Percentiles rank a stretch among this genome's conserved stretches.
Evolutionary conservation across 2,329 filamentous ascomycete genomes (phyloP).

Genomic region (Teratosphaeria viscida): DNA sequence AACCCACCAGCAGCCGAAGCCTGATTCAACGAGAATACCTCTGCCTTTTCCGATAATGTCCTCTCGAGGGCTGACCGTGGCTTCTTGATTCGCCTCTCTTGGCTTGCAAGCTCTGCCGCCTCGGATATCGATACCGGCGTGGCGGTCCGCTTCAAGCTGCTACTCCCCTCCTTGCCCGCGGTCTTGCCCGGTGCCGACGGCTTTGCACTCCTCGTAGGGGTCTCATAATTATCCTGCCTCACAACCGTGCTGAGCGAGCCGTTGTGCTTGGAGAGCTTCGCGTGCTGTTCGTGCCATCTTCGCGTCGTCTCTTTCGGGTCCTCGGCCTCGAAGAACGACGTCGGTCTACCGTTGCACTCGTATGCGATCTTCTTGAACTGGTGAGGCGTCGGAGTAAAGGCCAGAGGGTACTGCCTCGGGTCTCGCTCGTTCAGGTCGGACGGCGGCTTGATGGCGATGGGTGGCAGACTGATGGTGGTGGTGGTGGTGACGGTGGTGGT

Average conservation of each 20-base stretch:
- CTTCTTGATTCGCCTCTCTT: slow-evolving; percentile 42
- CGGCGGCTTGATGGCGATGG: slow-evolving; percentile 67
- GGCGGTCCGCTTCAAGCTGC: slow-evolving; percentile 34
- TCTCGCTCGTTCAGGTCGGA: slow-evolving; percentile 63
- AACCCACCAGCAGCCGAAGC: slow-evolving; percentile 10
- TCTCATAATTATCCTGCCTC: slow-evolving; percentile 15
- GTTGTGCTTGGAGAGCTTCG: slow-evolving; percentile 17
- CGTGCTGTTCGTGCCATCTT: slow-evolving; percentile 27
- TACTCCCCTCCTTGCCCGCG: slow-evolving; percentile 19
- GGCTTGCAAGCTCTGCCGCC: slow-evolving; percentile 39
- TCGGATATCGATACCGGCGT: slow-evolving; percentile 46
- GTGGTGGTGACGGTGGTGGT: slow-evolving; percentile 85
- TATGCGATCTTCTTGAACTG: slow-evolving; percentile 70
- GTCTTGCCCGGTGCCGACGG: slow-evolving; percentile 9
- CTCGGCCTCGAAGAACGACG: slow-evolving; percentile 54
- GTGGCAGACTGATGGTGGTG: slow-evolving; percentile 70
- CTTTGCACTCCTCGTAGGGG: slow-evolving; percentile 10
- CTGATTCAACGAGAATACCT: slow-evolving; percentile 20
- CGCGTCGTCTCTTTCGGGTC: slow-evolving; percentile 43
- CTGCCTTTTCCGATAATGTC: slow-evolving; percentile 17
- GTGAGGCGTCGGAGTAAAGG: slow-evolving; percentile 68
- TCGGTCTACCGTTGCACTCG: slow-evolving; percentile 50
- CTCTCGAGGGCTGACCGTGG: slow-evolving; percentile 29
- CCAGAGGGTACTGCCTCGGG: slow-evolving; percentile 81
- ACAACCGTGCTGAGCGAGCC: slow-evolving; percentile 19